Base-by-base conservation (phyloP, 176 grass and related monocot genomes). In the Miscanthus lutarioriparius region DNA sequence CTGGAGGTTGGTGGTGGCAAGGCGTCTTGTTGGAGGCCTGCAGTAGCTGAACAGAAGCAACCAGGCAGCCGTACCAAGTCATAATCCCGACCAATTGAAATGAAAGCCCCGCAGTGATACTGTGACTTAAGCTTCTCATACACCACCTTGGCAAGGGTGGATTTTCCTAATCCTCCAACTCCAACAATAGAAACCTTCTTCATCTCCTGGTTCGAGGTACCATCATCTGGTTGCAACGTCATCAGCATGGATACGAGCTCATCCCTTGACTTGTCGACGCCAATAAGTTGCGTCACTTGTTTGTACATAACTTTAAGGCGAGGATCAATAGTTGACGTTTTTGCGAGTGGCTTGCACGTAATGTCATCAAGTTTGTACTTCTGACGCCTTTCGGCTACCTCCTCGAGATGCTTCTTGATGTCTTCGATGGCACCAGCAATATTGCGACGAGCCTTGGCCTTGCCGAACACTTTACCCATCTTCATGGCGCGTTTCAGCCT, bases 151-250 rank as follows among this genome's bases (percentile, higher is more conserved):
- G 47, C 47, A 49, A 49, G 14, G 2, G 47, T 49, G 47, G 47
- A 17, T 49, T 49, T 49, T 0, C 47, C 47, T 15, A 49, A 17
- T 49, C 47, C 47, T 0, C 47, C 47, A 17, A 17, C 47, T 6
- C 47, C 47, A 0, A 49, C 47, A 45, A 45, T 45, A 2, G 43
- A 45, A 45, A 45, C 43, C 43, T 45, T 45, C 43, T 45, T 45
- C 11, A 49, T 8, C 37, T 30, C 27, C 4, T 63, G 16, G 1
- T 64, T 0, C 1, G 12, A 16, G 0, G 2, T 0, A 10, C 0
- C 27, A 16, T 16, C 11, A 4, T 4, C 23, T 3, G 1, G 13
- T 19, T 33, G 23, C 10, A 10, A 25, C n/a, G n/a, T n/a, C 4
- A 7, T 19, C 28, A 66, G 28, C 13, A 33, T 16, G 6, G 64